These are phyloP conservation scores for Stagonosporopsis vannaccii DNA, from an alignment of 2,329 filamentous ascomycete genomes.

Conservation along the genomic window DNA sequence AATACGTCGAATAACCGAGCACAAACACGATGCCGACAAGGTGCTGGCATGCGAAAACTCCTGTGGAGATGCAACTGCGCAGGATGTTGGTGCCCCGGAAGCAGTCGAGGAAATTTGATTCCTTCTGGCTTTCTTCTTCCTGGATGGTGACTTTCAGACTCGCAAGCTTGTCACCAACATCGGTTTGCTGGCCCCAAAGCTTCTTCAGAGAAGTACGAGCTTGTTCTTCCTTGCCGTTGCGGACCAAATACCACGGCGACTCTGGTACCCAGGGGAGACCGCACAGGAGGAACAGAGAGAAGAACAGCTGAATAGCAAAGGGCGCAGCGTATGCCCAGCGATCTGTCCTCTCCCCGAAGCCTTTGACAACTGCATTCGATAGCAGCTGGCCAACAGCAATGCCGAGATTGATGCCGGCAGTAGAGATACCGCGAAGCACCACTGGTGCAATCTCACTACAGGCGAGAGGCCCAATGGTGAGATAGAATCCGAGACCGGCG, in stretches of 20 bases:
- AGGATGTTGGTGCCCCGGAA: slow-evolving; percentile 78
- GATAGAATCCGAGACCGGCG: slow-evolving; percentile 22
- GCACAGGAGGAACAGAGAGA: slow-evolving; percentile 68
- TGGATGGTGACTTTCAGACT: slow-evolving; percentile 77
- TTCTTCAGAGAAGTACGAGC: slow-evolving; percentile 69
- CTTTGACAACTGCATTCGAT: slow-evolving; percentile 51
- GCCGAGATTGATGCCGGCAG: slow-evolving; percentile 67
- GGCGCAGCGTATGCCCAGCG: slow-evolving; percentile 68
- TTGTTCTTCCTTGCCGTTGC: slow-evolving; percentile 65
- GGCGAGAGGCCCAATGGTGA: slow-evolving; percentile 20
- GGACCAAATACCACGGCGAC: slow-evolving; percentile 74
- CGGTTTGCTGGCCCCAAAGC: slow-evolving; percentile 58
- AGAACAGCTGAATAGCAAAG: slow-evolving; percentile 76
- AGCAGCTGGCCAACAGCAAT: slow-evolving; percentile 70
- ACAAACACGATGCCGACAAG: slow-evolving; percentile 51
- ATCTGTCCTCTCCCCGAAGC: slow-evolving; percentile 60
- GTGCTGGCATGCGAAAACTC: slow-evolving; percentile 52
- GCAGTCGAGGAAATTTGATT: slow-evolving; percentile 78
- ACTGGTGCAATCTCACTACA: slow-evolving; percentile 58
- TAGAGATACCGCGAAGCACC: slow-evolving; percentile 64
- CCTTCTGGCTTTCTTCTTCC: slow-evolving; percentile 69
- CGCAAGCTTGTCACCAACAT: slow-evolving; percentile 50
- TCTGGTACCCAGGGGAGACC: slow-evolving; percentile 72
- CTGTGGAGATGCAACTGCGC: slow-evolving; percentile 71
- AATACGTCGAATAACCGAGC: slow-evolving; percentile 54